Evolutionary conservation across 176 grass and related monocot genomes (phyloP).

Genomic region (Tillandsia fasciculata): DNA sequence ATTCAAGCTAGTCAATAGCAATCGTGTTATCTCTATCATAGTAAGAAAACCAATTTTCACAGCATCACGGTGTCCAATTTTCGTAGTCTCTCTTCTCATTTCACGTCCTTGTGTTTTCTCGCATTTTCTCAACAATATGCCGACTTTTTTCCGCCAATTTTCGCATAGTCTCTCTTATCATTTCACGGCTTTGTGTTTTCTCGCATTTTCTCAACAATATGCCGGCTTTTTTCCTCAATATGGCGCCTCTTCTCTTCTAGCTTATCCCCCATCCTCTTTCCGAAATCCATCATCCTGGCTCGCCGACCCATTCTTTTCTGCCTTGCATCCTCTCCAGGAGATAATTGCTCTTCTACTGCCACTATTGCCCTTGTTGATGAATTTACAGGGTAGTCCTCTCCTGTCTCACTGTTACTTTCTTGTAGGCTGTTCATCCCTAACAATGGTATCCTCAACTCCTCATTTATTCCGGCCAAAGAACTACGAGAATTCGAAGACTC

Average conservation of each 20-base stretch:
- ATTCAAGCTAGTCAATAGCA: slow-evolving; percentile 3
- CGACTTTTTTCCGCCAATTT: slow-evolving; percentile 49
- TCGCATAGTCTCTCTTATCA: slow-evolving; percentile 23
- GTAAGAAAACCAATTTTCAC: neutral
- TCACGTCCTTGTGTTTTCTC: slow-evolving; percentile 60
- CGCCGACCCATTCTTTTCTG: slow-evolving; percentile 34
- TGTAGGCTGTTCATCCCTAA: slow-evolving; percentile 25
- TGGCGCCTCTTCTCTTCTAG: slow-evolving; percentile 81
- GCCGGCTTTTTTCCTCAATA: slow-evolving; percentile 63
- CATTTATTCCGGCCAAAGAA: neutral
- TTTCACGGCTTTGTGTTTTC: slow-evolving; percentile 60
- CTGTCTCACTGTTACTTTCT: slow-evolving; percentile 18
- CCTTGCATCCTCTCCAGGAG: slow-evolving; percentile 38
- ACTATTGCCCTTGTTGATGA: slow-evolving; percentile 19
- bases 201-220: slow-evolving; percentile 84
- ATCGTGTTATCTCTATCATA: no score
- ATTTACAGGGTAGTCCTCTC: slow-evolving; percentile 17
- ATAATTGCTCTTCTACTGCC: slow-evolving; percentile 28
- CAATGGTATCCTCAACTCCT: slow-evolving; percentile 32
- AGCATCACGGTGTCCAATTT: neutral
- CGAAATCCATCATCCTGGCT: slow-evolving; percentile 72
- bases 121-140: slow-evolving; percentile 83
- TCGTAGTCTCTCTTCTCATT: slow-evolving; percentile 27
- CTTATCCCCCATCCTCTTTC: slow-evolving; percentile 79
- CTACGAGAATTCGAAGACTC: slow-evolving; percentile 23